These are phyloP conservation scores for Scutellaria baicalensis DNA, from an alignment of 257 asterid species.

Conservation along the genomic window DNA sequence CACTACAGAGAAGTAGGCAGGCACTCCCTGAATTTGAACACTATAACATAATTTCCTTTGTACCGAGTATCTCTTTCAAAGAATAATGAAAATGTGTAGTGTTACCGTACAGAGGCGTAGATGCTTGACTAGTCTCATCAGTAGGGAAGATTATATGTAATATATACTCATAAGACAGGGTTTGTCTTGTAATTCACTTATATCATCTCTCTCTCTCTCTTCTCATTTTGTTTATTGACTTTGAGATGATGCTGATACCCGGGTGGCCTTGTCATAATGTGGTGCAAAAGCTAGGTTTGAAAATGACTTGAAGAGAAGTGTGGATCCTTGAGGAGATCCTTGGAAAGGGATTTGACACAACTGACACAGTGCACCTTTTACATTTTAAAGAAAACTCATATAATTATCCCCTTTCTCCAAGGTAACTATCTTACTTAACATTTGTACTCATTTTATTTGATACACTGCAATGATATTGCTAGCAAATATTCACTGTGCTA, in stretches of 20 bases:
- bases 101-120: conserved; percentile 41
- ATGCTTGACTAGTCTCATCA: conserved; percentile 41
- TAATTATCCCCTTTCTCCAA: conserved; percentile 6
- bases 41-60: neutral
- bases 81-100: neutral
- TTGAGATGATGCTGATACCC: conserved; percentile 31
- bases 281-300: conserved; percentile 51
- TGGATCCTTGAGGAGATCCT: conserved; percentile 65
- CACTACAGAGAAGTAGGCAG: too few relatives aligned
- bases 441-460: neutral
- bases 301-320: conserved; percentile 55
- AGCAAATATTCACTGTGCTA: too few relatives aligned
- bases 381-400: conserved; percentile 16
- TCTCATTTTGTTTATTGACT: conserved; percentile 40
- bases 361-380: conserved; percentile 28
- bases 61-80: too few relatives aligned
- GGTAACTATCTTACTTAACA: conserved; percentile 13
- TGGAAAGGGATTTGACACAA: conserved; percentile 55
- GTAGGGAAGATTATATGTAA: conserved; percentile 24
- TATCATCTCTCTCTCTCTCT: conserved; percentile 25
- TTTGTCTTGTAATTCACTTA: conserved; percentile 30
- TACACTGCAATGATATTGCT: too few relatives aligned
- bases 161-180: conserved; percentile 24
- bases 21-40: neutral
- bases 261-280: conserved; percentile 45